Evolutionary conservation across 768 basidiomycete species (phyloP).

Genomic region (Auriscalpium microsporum): DNA sequence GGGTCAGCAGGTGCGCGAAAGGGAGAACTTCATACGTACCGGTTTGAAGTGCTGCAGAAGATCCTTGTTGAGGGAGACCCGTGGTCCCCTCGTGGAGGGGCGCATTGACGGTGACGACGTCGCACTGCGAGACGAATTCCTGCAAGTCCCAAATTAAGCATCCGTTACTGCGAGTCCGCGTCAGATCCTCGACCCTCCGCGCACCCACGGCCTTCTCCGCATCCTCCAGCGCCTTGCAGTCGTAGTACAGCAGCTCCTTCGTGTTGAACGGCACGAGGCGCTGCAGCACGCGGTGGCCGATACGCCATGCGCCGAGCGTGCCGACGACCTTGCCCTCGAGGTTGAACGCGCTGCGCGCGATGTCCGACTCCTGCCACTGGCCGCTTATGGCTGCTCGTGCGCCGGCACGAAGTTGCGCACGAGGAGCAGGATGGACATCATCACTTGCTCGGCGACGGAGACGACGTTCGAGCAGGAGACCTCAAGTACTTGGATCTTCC

Average conservation of each 20-base stretch:
- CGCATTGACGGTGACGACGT: slow-evolving; percentile 22
- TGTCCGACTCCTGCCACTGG: slow-evolving; percentile 29
- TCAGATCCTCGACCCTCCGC: slow-evolving; percentile 31
- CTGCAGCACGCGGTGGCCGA: too few species aligned
- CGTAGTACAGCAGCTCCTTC: slow-evolving; percentile 35
- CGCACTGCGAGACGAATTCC: slow-evolving; percentile 15
- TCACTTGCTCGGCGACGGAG: too few species aligned
- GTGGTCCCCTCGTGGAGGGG: slow-evolving; percentile 31
- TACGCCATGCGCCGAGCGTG: too few species aligned
- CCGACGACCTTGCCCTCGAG: too few species aligned
- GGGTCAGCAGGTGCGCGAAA: neutral
- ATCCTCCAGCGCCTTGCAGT: slow-evolving; percentile 23
- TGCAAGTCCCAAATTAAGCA: neutral
- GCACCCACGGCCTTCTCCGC: slow-evolving; percentile 25
- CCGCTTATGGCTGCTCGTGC: slow-evolving; percentile 30
- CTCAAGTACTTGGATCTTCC: too few species aligned
- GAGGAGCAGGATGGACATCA: slow-evolving; percentile 30
- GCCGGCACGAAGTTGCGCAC: slow-evolving; percentile 35
- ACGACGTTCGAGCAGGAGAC: too few species aligned
- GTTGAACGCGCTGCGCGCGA: too few species aligned
- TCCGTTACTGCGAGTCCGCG: slow-evolving; percentile 5
- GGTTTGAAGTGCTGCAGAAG: slow-evolving; percentile 35
- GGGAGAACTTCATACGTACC: slow-evolving; percentile 3
- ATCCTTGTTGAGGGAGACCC: slow-evolving; percentile 33
- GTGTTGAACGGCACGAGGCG: too few species aligned